Conservation (phyloP, 2,329 filamentous ascomycete genomes). For the Zarea fungicola region DNA sequence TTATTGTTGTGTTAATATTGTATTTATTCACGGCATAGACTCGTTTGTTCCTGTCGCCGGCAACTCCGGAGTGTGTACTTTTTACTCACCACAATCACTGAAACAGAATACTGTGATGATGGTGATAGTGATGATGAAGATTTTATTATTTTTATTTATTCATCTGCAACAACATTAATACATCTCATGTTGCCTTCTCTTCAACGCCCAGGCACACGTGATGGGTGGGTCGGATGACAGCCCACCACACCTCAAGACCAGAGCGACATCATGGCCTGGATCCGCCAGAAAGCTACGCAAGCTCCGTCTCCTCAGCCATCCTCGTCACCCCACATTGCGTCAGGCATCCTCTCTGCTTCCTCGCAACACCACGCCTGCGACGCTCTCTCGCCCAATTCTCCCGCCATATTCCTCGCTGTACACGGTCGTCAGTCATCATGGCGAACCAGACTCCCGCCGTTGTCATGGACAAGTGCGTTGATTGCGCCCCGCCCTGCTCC, state of each 20-base stretch:
- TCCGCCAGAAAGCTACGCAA: slow-evolving; percentile 13
- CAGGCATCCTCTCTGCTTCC: slow-evolving; percentile 8
- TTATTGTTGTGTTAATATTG: too few relatives aligned
- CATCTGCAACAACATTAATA: too few relatives aligned
- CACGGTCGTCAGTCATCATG: slow-evolving; percentile 50
- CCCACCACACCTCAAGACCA: not conserved
- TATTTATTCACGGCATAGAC: too few relatives aligned
- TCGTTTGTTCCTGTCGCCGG: too few relatives aligned
- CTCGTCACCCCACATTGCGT: slow-evolving; percentile 13
- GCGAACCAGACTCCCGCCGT: slow-evolving; percentile 98
- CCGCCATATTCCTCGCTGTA: slow-evolving; percentile 6
- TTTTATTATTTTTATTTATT: too few relatives aligned
- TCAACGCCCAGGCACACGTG: not conserved
- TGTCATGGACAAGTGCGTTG: slow-evolving; percentile 99
- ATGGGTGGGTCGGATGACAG: slow-evolving; percentile 6
- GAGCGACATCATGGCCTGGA: slow-evolving; percentile 3
- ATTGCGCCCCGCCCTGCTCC: slow-evolving; percentile 26
- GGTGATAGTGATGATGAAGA: too few relatives aligned
- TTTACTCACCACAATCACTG: too few relatives aligned
- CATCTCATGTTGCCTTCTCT: too few relatives aligned
- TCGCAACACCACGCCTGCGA: slow-evolving; percentile 5
- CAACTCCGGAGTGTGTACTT: too few relatives aligned
- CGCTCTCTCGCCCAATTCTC: slow-evolving; percentile 7
- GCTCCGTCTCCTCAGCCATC: slow-evolving; percentile 12
- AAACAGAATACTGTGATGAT: too few relatives aligned